Percentiles rank a stretch among this genome's conserved stretches.
Conservation (phyloP, 1,284 basidiomycete species). For the Sutorius eximius region DNA sequence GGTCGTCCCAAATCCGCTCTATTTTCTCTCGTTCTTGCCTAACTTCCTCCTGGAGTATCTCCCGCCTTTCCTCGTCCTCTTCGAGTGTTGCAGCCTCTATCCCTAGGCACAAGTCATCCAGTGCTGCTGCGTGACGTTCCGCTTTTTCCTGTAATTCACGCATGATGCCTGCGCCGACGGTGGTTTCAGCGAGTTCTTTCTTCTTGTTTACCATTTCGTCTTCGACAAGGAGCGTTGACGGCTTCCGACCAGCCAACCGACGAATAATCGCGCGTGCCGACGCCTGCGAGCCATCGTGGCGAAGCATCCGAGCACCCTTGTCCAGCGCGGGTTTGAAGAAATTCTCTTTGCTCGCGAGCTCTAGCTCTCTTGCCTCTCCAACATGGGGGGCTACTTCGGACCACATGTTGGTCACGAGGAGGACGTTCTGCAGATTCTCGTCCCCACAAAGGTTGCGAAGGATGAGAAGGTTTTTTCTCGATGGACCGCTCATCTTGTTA, state of each 20-base stretch:
- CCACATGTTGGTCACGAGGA: constrained; percentile 54
- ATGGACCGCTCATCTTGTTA: constrained; percentile 48
- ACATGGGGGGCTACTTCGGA: constrained; percentile 34
- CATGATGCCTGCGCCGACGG: constrained; percentile 39
- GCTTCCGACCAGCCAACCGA: constrained; percentile 29
- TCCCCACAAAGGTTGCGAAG: constrained; percentile 55
- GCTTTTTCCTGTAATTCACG: constrained; percentile 35
- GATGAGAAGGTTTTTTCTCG: constrained; percentile 47
- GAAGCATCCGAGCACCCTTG: constrained; percentile 40
- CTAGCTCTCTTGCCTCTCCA: constrained; percentile 35
- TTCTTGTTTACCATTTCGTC: constrained; percentile 41
- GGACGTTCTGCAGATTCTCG: constrained; percentile 42
- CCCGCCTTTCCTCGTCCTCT: constrained; percentile 37
- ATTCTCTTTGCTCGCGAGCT: constrained; percentile 37
- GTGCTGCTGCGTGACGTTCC: constrained; percentile 34
- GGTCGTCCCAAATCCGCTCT: constrained; percentile 25
- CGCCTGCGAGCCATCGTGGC: constrained; percentile 35
- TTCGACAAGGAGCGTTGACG: constrained; percentile 38
- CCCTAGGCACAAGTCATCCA: constrained; percentile 35
- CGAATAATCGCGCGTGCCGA: constrained; percentile 36
- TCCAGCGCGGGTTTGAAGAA: constrained; percentile 42
- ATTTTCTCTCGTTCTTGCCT: constrained; percentile 30
- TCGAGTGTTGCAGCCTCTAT: constrained; percentile 36
- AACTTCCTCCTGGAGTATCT: constrained; percentile 37
- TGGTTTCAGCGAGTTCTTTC: constrained; percentile 39